phyloP scores from a whole-genome alignment of 371 early-diverging fungal species.

The Circinella minor region DNA sequence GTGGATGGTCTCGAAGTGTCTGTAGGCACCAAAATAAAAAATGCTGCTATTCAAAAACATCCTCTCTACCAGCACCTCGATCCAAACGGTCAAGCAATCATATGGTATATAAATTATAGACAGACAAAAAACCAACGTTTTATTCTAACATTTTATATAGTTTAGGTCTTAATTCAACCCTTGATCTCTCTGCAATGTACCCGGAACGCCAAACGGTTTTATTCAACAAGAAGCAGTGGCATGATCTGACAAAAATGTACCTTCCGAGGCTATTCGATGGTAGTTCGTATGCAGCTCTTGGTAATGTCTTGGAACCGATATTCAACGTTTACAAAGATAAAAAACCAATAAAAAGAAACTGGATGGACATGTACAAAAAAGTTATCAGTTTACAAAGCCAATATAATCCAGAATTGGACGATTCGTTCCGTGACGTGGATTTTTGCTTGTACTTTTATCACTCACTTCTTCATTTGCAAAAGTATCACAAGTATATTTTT shows the following conservation, averaged over 20 bases:
- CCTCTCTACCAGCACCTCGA: neutral
- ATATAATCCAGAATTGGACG: neutral
- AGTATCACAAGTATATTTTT: neutral
- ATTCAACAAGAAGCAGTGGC: neutral
- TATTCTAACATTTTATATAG: neutral
- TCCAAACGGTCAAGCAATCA: slow-evolving; percentile 1
- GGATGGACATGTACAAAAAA: neutral
- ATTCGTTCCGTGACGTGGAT: neutral
- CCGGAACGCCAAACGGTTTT: neutral
- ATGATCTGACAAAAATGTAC: neutral
- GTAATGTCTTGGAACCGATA: neutral
- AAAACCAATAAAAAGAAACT: neutral
- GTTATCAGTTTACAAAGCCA: neutral
- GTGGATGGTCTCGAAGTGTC: neutral
- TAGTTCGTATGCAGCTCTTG: neutral
- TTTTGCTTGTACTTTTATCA: neutral
- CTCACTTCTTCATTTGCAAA: slow-evolving; percentile 5
- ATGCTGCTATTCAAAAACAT: neutral
- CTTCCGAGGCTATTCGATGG: neutral
- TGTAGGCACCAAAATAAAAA: slow-evolving; percentile 1
- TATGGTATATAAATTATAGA: neutral
- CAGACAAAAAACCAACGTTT: neutral
- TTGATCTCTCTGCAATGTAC: neutral
- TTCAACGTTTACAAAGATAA: neutral
- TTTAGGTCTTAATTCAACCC: neutral